These are phyloP conservation scores for Gastrolobium villosum DNA, from an alignment of 306 rosid species.

Conservation along the genomic window DNA sequence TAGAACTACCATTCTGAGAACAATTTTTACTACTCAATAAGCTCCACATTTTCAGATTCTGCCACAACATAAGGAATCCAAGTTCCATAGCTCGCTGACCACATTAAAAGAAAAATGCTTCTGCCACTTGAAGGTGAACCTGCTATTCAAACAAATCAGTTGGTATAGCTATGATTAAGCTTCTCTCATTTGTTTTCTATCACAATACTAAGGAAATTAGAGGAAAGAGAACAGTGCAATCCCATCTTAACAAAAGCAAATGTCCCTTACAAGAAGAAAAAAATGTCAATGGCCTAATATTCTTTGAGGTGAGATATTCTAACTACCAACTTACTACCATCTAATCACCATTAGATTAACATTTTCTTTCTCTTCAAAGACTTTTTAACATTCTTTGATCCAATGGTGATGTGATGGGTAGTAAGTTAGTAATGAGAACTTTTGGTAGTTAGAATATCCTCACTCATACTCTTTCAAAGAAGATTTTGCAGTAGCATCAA, in stretches of 20 bases:
- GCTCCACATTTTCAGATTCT: background rate
- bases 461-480: conserved; percentile 1
- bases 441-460: too few relatives aligned
- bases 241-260: background rate
- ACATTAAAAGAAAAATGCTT: background rate
- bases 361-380: too few relatives aligned
- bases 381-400: too few relatives aligned
- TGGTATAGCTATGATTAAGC: background rate
- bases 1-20: background rate
- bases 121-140: conserved; percentile 31
- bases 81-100: background rate
- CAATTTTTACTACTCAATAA: conserved; percentile 19
- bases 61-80: background rate
- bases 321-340: too few relatives aligned
- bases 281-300: background rate
- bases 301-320: too few relatives aligned
- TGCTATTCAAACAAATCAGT: conserved; percentile 5
- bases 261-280: too few relatives aligned
- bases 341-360: too few relatives aligned
- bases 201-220: conserved; percentile 2
- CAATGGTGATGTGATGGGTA: too few relatives aligned
- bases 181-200: background rate
- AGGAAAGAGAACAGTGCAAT: background rate
- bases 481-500: conserved; percentile 26
- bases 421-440: too few relatives aligned